Evolutionary conservation across 257 asterid species (phyloP).

Genomic region (Capsicum baccatum): DNA sequence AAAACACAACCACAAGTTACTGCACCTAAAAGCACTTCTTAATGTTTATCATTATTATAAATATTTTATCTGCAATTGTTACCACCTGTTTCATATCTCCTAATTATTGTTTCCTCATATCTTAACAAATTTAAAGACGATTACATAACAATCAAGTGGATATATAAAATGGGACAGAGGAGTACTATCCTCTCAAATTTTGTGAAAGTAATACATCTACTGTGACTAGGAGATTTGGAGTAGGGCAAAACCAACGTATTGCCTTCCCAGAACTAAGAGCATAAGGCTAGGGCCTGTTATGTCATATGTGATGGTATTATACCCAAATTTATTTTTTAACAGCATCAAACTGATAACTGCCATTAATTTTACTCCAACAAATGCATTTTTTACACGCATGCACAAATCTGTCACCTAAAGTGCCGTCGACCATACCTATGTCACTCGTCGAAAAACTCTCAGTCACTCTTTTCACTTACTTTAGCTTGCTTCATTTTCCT

Average conservation of each 20-base stretch:
- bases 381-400: not conserved
- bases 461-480: not conserved
- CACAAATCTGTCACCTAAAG: not conserved
- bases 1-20: not conserved
- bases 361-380: conserved; percentile 24
- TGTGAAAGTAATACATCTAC: not conserved
- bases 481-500: not conserved
- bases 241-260: not conserved
- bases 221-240: not conserved
- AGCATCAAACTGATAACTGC: not conserved
- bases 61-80: not conserved
- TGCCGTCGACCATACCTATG: not conserved
- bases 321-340: conserved; percentile 10
- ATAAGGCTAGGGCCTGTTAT: not conserved
- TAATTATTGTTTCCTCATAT: not conserved
- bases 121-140: not conserved
- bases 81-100: not conserved
- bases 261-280: not conserved
- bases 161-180: not conserved
- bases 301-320: not conserved
- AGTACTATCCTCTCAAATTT: not conserved
- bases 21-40: not conserved
- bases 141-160: not conserved
- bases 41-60: not conserved
- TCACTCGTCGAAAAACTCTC: not conserved